Evolutionary conservation across 192 early-diverging fungal species (phyloP), one percentile per base, ranked within the genome.

Genomic region (Coemansia sp.): DNA sequence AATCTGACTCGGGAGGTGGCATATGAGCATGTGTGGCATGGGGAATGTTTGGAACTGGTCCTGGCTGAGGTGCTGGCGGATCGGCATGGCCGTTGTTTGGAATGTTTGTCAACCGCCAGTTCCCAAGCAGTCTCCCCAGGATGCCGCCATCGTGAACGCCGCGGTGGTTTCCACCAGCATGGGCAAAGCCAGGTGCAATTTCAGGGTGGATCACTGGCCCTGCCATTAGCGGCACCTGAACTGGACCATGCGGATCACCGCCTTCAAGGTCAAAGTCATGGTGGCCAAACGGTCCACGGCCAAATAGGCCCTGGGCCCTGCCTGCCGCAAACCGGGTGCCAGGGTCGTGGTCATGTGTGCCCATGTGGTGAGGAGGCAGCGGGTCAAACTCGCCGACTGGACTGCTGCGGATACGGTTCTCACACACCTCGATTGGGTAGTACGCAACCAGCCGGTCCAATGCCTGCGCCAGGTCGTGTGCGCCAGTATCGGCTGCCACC

Each of bases 51-150:
- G 70, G 70, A 22, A 59, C 70, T 2, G 67, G 76, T 3, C 76
- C 76, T 27, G 76, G 76, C 66, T 73, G 70, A 2, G 76, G 76
- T 21, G 55, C 51, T n/a, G 69, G 70, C 14, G 76, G 76, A 21
- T 17, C 57, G n/a, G 27, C 38, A 37, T 73, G 53, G n/a, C 55
- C 37, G 35, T 59, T 39, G 37, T 69, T 29, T 27, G 23, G 47
- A 15, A 25, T 51, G 19, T 37, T 68, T 19, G 60, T 39, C 14
- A 58, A 45, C 17, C 71, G 60, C 72, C 72, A 74, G 57, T 74
- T 74, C 7, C 72, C 72, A 48, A 68, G n/a, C 45, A 68, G 57
- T 11, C 59, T 50, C 4, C 49, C 65, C 35, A 74, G 37, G 22
- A 67, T 49, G 0, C 63, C 71, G 7, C 27, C 47, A 14, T 22